Conservation (phyloP, 139 green algal genomes). For the Picochlorum costavermella region DNA sequence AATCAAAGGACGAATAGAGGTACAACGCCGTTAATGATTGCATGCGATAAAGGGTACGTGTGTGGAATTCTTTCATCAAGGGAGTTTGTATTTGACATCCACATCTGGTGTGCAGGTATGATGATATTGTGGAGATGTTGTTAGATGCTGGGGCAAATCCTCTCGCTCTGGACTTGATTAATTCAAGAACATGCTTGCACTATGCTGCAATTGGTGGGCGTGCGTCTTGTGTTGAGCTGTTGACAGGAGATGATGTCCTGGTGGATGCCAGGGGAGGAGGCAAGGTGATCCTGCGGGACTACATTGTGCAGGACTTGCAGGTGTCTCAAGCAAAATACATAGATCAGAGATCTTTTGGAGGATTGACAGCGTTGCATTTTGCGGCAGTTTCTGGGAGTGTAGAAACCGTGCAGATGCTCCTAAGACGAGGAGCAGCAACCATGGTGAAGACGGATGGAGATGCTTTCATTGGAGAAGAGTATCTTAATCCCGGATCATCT, state of each 20-base stretch:
- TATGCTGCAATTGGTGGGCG: slow-evolving; percentile 33
- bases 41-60: slow-evolving; percentile 28
- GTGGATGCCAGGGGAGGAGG: slow-evolving; percentile 21
- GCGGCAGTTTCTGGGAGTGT: slow-evolving; percentile 35
- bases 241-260: slow-evolving; percentile 22
- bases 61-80: too few relatives aligned
- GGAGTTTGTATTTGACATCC: too few relatives aligned
- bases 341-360: slow-evolving; percentile 39
- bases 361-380: slow-evolving; percentile 46
- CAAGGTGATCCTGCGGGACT: slow-evolving; percentile 19
- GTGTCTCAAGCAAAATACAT: slow-evolving; percentile 30
- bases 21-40: slow-evolving; percentile 42
- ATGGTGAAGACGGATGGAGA: slow-evolving; percentile 42
- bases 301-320: slow-evolving; percentile 32
- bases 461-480: slow-evolving; percentile 29
- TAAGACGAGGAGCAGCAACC: slow-evolving; percentile 36
- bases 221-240: slow-evolving; percentile 17
- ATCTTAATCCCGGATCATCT: slow-evolving; percentile 35
- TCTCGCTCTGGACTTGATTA: slow-evolving; percentile 24
- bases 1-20: slow-evolving; percentile 30
- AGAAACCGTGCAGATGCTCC: slow-evolving; percentile 32
- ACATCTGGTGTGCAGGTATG: slow-evolving; percentile 4
- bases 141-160: slow-evolving; percentile 33
- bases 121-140: slow-evolving; percentile 23
- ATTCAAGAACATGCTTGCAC: slow-evolving; percentile 34